Conservation (phyloP, 2,329 filamentous ascomycete species). For the Monosporascus sp. region DNA sequence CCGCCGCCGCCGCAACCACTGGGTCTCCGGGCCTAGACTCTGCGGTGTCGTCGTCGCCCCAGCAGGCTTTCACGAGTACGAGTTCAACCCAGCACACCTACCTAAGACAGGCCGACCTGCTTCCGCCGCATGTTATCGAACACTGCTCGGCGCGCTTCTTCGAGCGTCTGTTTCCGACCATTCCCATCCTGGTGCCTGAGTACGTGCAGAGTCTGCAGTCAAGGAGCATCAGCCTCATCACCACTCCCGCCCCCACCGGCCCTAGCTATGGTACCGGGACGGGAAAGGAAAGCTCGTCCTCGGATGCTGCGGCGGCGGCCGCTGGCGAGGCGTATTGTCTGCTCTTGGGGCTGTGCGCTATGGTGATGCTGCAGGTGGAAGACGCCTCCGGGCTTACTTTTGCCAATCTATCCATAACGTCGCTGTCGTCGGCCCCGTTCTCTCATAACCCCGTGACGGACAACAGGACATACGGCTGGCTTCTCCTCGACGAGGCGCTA, state of each 20-base stretch:
- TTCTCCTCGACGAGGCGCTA: slow-evolving; percentile 32
- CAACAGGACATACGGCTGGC: slow-evolving; percentile 31
- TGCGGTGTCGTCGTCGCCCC: slow-evolving; percentile 9
- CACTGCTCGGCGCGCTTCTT: slow-evolving; percentile 36
- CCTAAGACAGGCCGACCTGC: slow-evolving; percentile 27
- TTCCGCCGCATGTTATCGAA: slow-evolving; percentile 28
- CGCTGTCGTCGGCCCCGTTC: too few relatives aligned
- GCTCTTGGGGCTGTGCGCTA: slow-evolving; percentile 33
- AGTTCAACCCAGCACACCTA: slow-evolving; percentile 16
- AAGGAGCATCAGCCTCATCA: neutral
- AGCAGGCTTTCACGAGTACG: slow-evolving; percentile 16
- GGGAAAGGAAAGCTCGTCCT: too few relatives aligned
- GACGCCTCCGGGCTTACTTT: slow-evolving; percentile 27
- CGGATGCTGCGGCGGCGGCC: slow-evolving; percentile 16
- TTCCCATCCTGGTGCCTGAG: slow-evolving; percentile 34
- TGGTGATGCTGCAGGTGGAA: slow-evolving; percentile 37
- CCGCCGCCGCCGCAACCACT: slow-evolving; percentile 1
- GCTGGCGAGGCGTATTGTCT: slow-evolving; percentile 30
- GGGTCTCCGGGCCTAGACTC: slow-evolving; percentile 2
- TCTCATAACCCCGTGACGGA: slow-evolving; percentile 17
- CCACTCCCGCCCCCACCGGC: too few relatives aligned
- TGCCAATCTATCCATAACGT: slow-evolving; percentile 22
- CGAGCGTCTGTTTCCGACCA: slow-evolving; percentile 33
- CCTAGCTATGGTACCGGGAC: too few relatives aligned
- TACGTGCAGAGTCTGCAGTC: slow-evolving; percentile 28